Evolutionary conservation across 225 moss, liverwort and hornwort species (phyloP).

Genomic region (Polytrichum commune): DNA sequence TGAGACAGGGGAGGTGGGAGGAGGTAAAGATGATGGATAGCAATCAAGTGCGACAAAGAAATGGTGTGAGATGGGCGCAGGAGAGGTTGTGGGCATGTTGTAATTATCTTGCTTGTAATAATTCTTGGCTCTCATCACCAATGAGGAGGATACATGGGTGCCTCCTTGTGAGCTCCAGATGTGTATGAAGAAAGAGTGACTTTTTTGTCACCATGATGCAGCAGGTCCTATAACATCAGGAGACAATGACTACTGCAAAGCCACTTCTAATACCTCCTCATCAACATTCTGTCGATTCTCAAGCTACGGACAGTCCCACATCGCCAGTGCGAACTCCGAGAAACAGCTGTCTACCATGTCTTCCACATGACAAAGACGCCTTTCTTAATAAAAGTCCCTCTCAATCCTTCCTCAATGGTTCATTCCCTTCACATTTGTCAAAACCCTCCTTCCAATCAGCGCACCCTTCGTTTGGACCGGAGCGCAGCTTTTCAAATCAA

Average conservation of each 20-base stretch:
- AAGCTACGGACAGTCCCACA: conserved; percentile 1
- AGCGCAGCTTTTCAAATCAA: conserved; percentile 1
- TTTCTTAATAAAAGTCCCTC: conserved; percentile 2
- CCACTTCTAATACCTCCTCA: conserved; percentile 5
- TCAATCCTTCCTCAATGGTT: conserved; percentile 3
- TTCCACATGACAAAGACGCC: conserved; percentile 3
- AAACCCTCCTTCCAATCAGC: conserved; percentile 8
- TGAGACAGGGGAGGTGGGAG: not conserved
- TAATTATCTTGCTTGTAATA: not conserved
- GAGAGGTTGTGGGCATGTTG: conserved; percentile 9
- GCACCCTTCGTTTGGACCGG: conserved; percentile 3
- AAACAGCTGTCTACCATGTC: conserved; percentile 8
- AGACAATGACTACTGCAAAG: conserved; percentile 19
- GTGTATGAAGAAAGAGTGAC: not conserved
- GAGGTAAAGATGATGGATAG: not conserved
- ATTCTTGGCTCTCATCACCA: not conserved
- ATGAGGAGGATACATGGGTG: not conserved
- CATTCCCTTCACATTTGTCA: conserved; percentile 2
- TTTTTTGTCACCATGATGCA: not conserved
- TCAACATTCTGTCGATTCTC: not conserved
- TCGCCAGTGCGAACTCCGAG: not conserved
- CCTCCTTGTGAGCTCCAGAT: not conserved
- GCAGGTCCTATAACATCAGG: not conserved
- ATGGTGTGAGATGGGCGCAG: conserved; percentile 6
- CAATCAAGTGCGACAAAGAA: not conserved